Percentiles rank a stretch among this genome's conserved stretches.
Conservation (phyloP, 306 rosid species). For the Betula pendula region DNA sequence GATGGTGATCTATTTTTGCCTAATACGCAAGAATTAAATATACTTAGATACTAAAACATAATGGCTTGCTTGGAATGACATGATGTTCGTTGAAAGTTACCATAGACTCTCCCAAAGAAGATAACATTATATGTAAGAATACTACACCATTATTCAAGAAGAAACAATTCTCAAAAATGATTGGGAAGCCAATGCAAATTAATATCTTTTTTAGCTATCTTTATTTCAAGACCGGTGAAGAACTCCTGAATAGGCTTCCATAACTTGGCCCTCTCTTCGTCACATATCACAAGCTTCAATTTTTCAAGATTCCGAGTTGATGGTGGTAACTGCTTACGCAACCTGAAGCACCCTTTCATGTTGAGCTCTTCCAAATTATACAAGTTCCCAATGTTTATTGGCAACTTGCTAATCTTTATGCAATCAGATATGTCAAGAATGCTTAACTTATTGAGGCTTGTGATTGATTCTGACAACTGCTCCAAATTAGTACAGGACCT, state of each 20-base stretch:
- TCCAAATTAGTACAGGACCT: constrained; percentile 32
- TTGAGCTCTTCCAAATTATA: constrained; percentile 24
- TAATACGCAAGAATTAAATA: no score
- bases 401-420: constrained; percentile 28
- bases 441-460: background rate
- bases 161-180: background rate
- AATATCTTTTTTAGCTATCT: constrained; percentile 23
- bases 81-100: no score
- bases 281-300: constrained; percentile 34
- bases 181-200: constrained; percentile 34
- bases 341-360: constrained; percentile 29
- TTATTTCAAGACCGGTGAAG: background rate
- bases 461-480: constrained; percentile 20
- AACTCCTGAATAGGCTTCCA: constrained; percentile 11
- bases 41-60: no score
- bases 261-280: constrained; percentile 26
- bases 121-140: no score
- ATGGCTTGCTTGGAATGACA: no score
- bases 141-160: no score
- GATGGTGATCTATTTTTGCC: no score
- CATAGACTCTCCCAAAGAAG: no score
- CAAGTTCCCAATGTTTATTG: constrained; percentile 34
- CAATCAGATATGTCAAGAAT: constrained; percentile 40
- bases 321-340: constrained; percentile 20
- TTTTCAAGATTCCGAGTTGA: constrained; percentile 17